A percentile compares a stretch with the other conserved stretches of the same genome.
These are phyloP conservation scores for Endothia cerciana DNA, from an alignment of 2,329 filamentous ascomycete genomes.

Conservation along the genomic window DNA sequence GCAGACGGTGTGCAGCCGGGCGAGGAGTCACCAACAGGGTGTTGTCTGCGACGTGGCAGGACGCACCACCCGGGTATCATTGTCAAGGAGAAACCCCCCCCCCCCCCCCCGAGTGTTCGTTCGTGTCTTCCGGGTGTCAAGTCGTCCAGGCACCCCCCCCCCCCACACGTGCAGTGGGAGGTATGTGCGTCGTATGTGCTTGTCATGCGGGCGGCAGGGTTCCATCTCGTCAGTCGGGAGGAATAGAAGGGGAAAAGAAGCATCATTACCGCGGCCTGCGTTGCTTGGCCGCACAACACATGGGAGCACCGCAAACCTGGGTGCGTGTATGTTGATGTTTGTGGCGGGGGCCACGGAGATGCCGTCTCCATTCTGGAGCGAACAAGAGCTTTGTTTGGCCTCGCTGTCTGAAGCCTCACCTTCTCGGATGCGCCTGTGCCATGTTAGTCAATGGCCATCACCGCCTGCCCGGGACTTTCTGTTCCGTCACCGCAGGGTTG, in stretches of 20 bases:
- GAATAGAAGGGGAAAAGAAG: not conserved
- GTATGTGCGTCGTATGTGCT: not conserved
- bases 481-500: not conserved
- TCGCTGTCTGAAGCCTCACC: not conserved
- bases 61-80: not conserved
- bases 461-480: not conserved
- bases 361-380: not conserved
- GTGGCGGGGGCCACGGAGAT: constrained; percentile 18
- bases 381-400: not conserved
- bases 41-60: not conserved
- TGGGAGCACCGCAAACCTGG: not conserved
- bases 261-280: constrained; percentile 11
- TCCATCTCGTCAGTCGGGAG: not conserved
- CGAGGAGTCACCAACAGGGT: not conserved
- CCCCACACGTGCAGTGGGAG: constrained; percentile 4
- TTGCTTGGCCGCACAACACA: not conserved
- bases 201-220: constrained; percentile 10
- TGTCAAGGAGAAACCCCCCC: no score
- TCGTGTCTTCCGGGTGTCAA: not conserved
- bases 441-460: not conserved
- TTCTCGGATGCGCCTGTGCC: constrained; percentile 13
- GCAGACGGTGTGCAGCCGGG: constrained; percentile 12
- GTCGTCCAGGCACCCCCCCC: not conserved
- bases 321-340: constrained; percentile 5
- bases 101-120: no score